These are phyloP conservation scores for Cicer yamashitae DNA, from an alignment of 306 rosid species.

Conservation along the genomic window DNA sequence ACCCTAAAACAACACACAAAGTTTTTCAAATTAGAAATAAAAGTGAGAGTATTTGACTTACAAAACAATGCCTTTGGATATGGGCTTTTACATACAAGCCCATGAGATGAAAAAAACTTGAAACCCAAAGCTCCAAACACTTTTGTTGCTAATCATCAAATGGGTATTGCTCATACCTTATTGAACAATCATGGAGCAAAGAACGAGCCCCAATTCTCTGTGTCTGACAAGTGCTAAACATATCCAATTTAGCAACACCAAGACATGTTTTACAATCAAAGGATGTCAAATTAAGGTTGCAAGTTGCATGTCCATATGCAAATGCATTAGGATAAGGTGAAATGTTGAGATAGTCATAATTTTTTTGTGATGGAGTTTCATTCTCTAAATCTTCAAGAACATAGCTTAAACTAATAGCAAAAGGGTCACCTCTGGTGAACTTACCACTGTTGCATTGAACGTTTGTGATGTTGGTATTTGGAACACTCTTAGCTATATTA, in stretches of 20 bases:
- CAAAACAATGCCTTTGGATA: not conserved
- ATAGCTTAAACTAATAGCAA: conserved; percentile 54
- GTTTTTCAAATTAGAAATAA: not conserved
- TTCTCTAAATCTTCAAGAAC: conserved; percentile 56
- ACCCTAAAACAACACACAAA: not conserved
- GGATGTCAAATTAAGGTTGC: conserved; percentile 60
- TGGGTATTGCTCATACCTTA: conserved; percentile 84
- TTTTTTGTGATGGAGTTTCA: conserved; percentile 40
- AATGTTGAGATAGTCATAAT: conserved; percentile 56
- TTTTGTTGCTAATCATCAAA: conserved; percentile 53
- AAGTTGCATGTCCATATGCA: conserved; percentile 75
- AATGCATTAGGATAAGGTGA: conserved; percentile 79
- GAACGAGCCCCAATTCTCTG: conserved; percentile 67
- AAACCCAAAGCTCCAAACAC: not conserved
- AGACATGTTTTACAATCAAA: conserved; percentile 71
- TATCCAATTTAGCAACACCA: conserved; percentile 56
- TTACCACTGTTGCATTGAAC: conserved; percentile 62
- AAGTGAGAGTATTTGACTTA: not conserved
- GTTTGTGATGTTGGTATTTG: conserved; percentile 50
- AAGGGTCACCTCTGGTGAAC: conserved; percentile 69
- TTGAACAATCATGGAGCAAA: conserved; percentile 60
- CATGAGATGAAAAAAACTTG: conserved; percentile 4
- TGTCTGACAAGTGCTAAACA: conserved; percentile 53
- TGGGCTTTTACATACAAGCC: conserved; percentile 6
- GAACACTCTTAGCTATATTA: conserved; percentile 43